These are phyloP conservation scores for Pilasporangium apinafurcum DNA, from an alignment of 352 stramenopile genomes.

Conservation along the genomic window DNA sequence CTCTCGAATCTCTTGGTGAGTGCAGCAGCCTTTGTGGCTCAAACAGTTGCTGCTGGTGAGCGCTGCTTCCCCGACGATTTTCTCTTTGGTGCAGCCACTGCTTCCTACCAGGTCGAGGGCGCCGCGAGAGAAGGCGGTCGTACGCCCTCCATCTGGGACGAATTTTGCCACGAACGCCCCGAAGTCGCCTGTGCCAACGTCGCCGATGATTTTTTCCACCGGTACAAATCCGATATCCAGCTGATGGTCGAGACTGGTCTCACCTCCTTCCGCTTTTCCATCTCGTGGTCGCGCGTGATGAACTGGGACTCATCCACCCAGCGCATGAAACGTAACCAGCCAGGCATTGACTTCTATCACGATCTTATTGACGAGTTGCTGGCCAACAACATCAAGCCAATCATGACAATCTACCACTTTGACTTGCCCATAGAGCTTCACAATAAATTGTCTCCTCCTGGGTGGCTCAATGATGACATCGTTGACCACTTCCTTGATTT, in stretches of 20 bases:
- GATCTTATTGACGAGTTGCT: conserved; percentile 78
- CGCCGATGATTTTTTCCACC: conserved; percentile 92
- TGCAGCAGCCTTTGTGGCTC: too few relatives aligned
- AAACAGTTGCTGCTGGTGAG: too few relatives aligned
- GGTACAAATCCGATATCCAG: conserved; percentile 87
- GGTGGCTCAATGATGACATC: conserved; percentile 58
- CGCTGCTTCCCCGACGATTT: conserved; percentile 71
- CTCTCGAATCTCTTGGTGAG: too few relatives aligned
- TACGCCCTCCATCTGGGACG: conserved; percentile 91
- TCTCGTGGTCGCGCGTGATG: conserved; percentile 89
- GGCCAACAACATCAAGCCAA: conserved; percentile 63
- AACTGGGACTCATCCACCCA: conserved; percentile 43
- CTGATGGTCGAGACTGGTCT: conserved; percentile 91
- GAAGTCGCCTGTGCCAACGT: conserved; percentile 84
- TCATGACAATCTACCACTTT: conserved; percentile 95
- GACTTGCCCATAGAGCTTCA: conserved; percentile 89
- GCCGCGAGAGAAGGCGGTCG: conserved; percentile 73
- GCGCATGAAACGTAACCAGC: conserved; percentile 57
- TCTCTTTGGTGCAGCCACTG: conserved; percentile 86
- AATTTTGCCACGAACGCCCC: conserved; percentile 68
- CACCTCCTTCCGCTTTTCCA: conserved; percentile 87
- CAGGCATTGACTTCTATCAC: conserved; percentile 87
- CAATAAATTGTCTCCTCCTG: conserved; percentile 54
- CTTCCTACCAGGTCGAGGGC: conserved; percentile 93
- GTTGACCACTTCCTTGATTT: conserved; percentile 83